Conservation (phyloP, 345 rosid genomes). For the Hibiscus tridactylites region DNA sequence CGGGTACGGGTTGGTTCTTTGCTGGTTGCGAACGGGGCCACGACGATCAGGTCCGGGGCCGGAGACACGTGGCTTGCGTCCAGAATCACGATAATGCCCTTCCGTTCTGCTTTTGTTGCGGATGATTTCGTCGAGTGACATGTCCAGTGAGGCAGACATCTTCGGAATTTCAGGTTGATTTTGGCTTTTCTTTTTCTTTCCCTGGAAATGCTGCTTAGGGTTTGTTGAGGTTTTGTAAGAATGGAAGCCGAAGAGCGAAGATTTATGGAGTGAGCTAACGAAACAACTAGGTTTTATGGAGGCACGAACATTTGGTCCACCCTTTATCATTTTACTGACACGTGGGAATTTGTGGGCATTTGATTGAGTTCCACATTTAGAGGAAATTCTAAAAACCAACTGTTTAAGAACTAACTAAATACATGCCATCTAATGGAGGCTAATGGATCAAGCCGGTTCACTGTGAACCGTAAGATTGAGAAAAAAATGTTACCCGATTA, state of each 20-base stretch:
- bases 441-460: too few species aligned
- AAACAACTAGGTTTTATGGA: neutral
- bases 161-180: neutral
- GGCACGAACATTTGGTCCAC: neutral
- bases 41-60: slow-evolving; percentile 10
- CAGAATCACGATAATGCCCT: neutral
- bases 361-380: neutral
- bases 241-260: neutral
- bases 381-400: too few species aligned
- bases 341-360: neutral
- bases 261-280: neutral
- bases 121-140: slow-evolving; percentile 10
- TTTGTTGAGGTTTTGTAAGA: neutral
- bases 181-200: neutral
- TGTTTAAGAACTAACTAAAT: too few species aligned
- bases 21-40: neutral
- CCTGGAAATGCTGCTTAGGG: neutral
- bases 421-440: too few species aligned
- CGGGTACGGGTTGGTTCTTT: slow-evolving; percentile 4
- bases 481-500: too few species aligned
- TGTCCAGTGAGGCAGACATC: slow-evolving; percentile 6
- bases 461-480: too few species aligned
- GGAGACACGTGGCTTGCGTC: neutral
- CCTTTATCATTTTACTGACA: neutral
- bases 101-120: slow-evolving; percentile 1